These are phyloP conservation scores for Conticribra weissflogii DNA, from an alignment of 108 stramenopile genomes.

Conservation along the genomic window DNA sequence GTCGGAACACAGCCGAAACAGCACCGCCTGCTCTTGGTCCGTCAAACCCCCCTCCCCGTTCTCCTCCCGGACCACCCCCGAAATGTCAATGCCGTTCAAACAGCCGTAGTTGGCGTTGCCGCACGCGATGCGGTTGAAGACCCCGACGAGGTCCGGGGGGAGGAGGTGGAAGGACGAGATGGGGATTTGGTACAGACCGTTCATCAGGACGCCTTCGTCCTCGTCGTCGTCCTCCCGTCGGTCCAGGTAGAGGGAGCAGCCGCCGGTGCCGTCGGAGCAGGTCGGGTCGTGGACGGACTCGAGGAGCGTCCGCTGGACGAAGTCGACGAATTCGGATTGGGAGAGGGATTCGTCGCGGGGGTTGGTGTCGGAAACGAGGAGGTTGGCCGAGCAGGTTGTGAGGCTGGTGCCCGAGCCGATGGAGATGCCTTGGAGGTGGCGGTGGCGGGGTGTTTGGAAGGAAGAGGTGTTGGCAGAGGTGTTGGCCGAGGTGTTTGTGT, in stretches of 20 bases:
- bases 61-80: conserved; percentile 5
- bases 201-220: conserved; percentile 10
- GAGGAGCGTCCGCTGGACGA: conserved; percentile 16
- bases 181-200: conserved; percentile 26
- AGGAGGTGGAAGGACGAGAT: conserved; percentile 23
- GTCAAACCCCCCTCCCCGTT: neutral
- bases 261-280: neutral
- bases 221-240: too few relatives aligned
- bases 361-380: conserved; percentile 20
- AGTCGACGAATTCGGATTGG: conserved; percentile 35
- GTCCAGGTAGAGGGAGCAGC: neutral
- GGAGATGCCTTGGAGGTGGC: conserved; percentile 11
- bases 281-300: neutral
- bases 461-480: too few relatives aligned
- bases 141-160: conserved; percentile 16
- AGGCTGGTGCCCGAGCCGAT: conserved; percentile 19
- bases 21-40: conserved; percentile 5
- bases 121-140: conserved; percentile 44
- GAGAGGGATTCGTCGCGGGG: conserved; percentile 17
- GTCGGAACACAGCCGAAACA: conserved; percentile 20
- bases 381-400: conserved; percentile 30
- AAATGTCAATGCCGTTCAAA: conserved; percentile 41
- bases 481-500: too few relatives aligned
- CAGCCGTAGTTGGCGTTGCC: conserved; percentile 33
- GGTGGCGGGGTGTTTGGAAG: too few relatives aligned